Evolutionary conservation across 139 green algal species (phyloP), one percentile per base, ranked within the genome.

Genomic region (Volvox africanus): DNA sequence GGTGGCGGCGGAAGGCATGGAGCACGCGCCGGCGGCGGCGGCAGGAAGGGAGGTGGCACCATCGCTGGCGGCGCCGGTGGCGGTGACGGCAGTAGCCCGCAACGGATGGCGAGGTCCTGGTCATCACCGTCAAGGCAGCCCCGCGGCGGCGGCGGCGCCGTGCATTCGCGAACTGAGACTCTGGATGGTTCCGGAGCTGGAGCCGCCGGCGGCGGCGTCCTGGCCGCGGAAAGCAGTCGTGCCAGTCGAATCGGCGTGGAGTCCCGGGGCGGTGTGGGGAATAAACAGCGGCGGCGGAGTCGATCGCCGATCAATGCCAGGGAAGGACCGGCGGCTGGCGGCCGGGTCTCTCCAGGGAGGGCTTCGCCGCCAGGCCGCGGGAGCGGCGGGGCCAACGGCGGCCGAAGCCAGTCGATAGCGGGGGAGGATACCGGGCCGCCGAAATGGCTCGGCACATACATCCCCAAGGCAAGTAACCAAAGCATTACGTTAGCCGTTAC

Each of bases 371-470:
- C 44, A 14, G 44, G 44, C 44, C 44, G 44, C 5, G 44, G 44
- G 44, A 55, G 44, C 9, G 44, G 44, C 9, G 44, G 44, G 5
- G 44, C 44, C 9, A 28, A 16, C 11, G 50, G 78, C 36, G 78
- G 36, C n/a, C 36, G 26, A 44, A 35, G 24, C 36, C 16, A 24
- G 21, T 35, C 26, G 26, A 28, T 32, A 13, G n/a, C 11, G 20
- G 55, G 61, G n/a, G 61, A 44, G 1, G 61, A 77, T 6, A n/a
- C n/a, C 28, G 80, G 80, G 26, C 55, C 50, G 24, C 28, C 61
- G 80, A 88, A 88, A 67, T 65, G 33, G 82, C 61, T 88, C 9
- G 83, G 83, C 2, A 50, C 73, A 28, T 89, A 89, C 83, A 80
- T 81, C 9, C 83, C 83, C 22, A 89, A 80, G 83, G 83, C 71